A percentile compares a stretch with the other conserved stretches of the same genome.
These are phyloP conservation scores for Lachancea kluyveri DNA, from an alignment of 805 yeast species.

Conservation along the genomic window DNA sequence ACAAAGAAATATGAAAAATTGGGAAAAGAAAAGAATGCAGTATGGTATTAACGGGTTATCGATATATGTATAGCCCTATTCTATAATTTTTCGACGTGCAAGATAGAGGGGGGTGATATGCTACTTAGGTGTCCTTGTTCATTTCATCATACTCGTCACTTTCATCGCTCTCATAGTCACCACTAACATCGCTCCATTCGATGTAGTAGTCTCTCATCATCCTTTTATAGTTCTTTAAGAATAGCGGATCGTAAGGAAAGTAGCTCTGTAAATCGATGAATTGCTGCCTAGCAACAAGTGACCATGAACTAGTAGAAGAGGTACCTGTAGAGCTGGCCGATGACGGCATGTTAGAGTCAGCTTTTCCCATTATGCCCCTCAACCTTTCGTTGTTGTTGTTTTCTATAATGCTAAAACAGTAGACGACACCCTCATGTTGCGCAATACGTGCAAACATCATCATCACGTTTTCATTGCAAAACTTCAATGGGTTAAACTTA, in stretches of 20 bases:
- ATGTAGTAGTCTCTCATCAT: constrained; percentile 54
- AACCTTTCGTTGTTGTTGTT: constrained; percentile 58
- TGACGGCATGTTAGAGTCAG: constrained; percentile 15
- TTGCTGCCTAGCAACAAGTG: constrained; percentile 63
- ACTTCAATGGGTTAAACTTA: constrained; percentile 88
- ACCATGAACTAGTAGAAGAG: constrained; percentile 28
- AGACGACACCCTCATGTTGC: constrained; percentile 82
- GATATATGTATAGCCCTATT: no score
- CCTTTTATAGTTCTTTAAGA: constrained; percentile 54
- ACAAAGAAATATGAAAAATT: no score
- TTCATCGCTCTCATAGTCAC: constrained; percentile 41
- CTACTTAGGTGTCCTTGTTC: constrained; percentile 2
- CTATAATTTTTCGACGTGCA: no score
- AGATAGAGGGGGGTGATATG: no score
- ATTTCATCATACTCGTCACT: constrained; percentile 41
- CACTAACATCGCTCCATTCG: constrained; percentile 80
- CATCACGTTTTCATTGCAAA: constrained; percentile 90
- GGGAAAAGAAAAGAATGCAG: no score
- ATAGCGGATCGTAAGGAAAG: constrained; percentile 92
- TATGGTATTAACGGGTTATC: no score
- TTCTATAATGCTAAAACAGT: constrained; percentile 89
- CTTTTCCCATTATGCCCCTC: constrained; percentile 37
- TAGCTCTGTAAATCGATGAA: constrained; percentile 88
- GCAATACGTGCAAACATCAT: constrained; percentile 90
- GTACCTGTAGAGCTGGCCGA: constrained; percentile 13